Evolutionary conservation across 2,329 filamentous ascomycete species (phyloP), one percentile per base, ranked within the genome.

Genomic region (Beauveria sp.): DNA sequence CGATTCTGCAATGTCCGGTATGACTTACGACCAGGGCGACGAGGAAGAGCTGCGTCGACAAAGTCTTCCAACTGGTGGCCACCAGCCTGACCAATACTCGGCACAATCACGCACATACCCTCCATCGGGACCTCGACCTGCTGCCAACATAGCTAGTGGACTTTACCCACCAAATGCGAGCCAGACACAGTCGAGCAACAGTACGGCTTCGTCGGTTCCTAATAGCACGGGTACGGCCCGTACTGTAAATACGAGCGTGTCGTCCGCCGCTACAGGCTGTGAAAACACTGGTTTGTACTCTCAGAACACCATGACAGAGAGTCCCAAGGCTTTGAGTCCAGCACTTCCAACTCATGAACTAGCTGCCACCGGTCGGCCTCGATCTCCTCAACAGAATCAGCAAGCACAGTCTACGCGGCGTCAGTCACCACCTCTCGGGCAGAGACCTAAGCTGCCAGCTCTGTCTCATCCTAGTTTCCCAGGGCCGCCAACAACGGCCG

Each of bases 241-340:
- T 64, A 79, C 80, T 16, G 72, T 79, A 3, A 80, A 77, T 61
- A 77, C 80, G 12, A 83, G 78, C 67, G 74, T 81, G 40, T 79
- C 80, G 3, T 80, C 80, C 16, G 67, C 80, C 57, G 77, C 80
- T 8, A 70, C 80, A 31, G 75, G 75, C 58, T 74, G 76, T 48
- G 76, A 76, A 51, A 79, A 77, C 63, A 77, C 78, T 52, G 83
- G 82, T 20, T 82, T 92, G 66, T 96, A 91, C 71, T 83, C 86
- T 9, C 87, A 91, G 65, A 83, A 84, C 60, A 83, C 78, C 63
- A 89, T 96, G 78, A 95, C 89, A 3, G 91, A 96, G 73, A 96
- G 90, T 66, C 91, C 92, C 0, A 96, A 93, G 70, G 88, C 92
- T 4, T 79, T 96, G 46, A 92, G 88, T 64, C 88, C 89, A n/a